Base-by-base conservation (phyloP, 106 monocot genomes). In the Cymbidium sinense region DNA sequence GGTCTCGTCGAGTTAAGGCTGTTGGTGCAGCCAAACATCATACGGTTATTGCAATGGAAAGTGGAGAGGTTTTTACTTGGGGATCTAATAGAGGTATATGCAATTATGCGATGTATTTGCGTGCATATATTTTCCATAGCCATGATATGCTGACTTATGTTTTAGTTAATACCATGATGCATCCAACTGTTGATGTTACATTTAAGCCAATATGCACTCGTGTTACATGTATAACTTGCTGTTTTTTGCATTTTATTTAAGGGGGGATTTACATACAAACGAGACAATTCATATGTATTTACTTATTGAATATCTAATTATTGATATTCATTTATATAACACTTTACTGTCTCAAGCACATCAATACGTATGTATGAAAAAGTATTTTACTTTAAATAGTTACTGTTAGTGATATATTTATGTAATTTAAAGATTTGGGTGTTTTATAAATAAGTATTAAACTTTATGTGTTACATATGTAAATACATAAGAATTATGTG, bases 1-100 rank as follows among this genome's bases (percentile, higher is more conserved):
- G 92, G 19, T 82, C 89, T 64, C 86, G 89, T 36, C 85, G 77
- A 79, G 99, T 99, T 21, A 86, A 84, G 75, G 86, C 84, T 75
- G 80, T 99, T 80, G 92, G 88, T 64, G 99, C 90, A 64, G 99
- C 99, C 35, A 99, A 99, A 69, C 99, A 99, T 88, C 99, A 99
- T 78, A 99, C 92, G 43, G 80, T 99, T 70, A 86, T 99, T 86
- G 92, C 99, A 78, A 95, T 89, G 27, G 94, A 99, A 67, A 83
- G 78, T 76, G 95, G 99, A 70, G 95, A 95, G 30, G 95, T 99
- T 75, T 99, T 90, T 78, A 92, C 92, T 28, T 99, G 99, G 99
- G 99, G 99, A 73, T 99, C 89, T 86, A 99, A 99, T 83, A 90
- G 92, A 95, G 95, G 99, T 99, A 82, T 54, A 33, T 43, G 41